phyloP scores from a whole-genome alignment of 148 eudicot species.

The Suaeda aralocaspica region DNA sequence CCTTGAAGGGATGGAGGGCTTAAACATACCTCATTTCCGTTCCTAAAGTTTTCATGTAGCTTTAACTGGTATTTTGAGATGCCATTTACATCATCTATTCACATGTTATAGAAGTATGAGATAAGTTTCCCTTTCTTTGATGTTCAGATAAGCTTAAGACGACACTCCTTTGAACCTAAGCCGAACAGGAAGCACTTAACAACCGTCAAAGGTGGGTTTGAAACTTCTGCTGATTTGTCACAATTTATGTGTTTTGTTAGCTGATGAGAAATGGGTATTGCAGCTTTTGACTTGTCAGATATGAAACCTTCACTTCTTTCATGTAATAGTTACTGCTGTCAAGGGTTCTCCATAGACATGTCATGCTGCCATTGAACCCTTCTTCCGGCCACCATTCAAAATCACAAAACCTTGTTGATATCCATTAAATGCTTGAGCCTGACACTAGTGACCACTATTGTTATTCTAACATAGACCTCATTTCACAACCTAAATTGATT shows the following conservation, averaged over 20 bases:
- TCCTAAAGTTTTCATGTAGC: not conserved
- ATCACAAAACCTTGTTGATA: not conserved
- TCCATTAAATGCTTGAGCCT: not conserved
- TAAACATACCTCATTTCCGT: not conserved
- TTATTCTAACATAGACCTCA: not conserved
- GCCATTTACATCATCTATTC: not conserved
- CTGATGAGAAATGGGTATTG: not conserved
- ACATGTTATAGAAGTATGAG: not conserved
- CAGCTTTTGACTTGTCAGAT: not conserved
- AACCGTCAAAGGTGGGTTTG: constrained; percentile 30
- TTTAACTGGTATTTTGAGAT: not conserved
- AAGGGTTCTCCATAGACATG: not conserved
- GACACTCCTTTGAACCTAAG: constrained; percentile 27
- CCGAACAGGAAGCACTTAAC: constrained; percentile 31
- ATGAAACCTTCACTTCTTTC: not conserved
- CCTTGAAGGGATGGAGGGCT: constrained; percentile 5
- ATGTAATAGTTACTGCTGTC: not conserved
- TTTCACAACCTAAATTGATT: not conserved
- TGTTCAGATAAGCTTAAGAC: constrained; percentile 27
- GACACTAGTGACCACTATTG: not conserved
- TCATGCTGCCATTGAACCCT: not conserved
- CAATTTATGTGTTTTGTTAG: constrained; percentile 1
- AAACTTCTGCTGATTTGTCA: constrained; percentile 10
- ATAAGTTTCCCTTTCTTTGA: constrained; percentile 3
- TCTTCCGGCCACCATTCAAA: not conserved